A percentile compares a stretch with the other conserved stretches of the same genome.
Evolutionary conservation across 345 rosid genomes (phyloP).

Genomic region (Reutealis trisperma): DNA sequence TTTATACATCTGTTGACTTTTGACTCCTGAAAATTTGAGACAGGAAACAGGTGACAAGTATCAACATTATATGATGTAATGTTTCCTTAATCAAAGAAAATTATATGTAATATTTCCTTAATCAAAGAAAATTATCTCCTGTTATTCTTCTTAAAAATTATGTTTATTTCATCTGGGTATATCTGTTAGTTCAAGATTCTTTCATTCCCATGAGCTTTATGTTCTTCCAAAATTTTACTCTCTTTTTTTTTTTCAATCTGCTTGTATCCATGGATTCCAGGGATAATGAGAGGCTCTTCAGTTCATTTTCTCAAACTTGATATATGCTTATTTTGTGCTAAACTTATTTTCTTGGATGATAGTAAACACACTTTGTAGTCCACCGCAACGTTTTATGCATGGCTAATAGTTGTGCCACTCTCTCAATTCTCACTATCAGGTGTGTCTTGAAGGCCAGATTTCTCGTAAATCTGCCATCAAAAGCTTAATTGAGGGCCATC

Average conservation of each 20-base stretch:
- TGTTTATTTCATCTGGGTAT: not conserved
- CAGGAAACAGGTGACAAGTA: not conserved
- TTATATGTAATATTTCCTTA: not conserved
- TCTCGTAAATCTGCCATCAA: constrained; percentile 74
- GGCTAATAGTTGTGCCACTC: not conserved
- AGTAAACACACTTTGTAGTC: not conserved
- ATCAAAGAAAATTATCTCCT: not conserved
- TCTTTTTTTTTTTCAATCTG: not conserved
- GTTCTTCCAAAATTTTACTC: not conserved
- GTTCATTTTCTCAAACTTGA: not conserved
- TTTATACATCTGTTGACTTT: too few relatives aligned
- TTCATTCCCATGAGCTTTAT: not conserved
- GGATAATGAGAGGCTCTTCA: not conserved
- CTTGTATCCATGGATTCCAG: constrained; percentile 1
- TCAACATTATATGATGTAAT: not conserved
- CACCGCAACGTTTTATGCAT: not conserved
- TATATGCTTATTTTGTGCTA: not conserved
- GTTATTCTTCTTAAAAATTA: not conserved
- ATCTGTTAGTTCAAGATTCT: not conserved
- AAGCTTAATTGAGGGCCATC: constrained; percentile 79
- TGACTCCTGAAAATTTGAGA: not conserved
- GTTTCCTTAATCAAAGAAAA: not conserved
- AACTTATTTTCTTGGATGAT: not conserved
- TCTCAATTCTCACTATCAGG: constrained; percentile 37
- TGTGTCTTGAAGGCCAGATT: constrained; percentile 89